A percentile compares a stretch with the other conserved stretches of the same genome.
Evolutionary conservation across 805 yeast genomes (phyloP).

Genomic region (Kockiozyma suomiensis): DNA sequence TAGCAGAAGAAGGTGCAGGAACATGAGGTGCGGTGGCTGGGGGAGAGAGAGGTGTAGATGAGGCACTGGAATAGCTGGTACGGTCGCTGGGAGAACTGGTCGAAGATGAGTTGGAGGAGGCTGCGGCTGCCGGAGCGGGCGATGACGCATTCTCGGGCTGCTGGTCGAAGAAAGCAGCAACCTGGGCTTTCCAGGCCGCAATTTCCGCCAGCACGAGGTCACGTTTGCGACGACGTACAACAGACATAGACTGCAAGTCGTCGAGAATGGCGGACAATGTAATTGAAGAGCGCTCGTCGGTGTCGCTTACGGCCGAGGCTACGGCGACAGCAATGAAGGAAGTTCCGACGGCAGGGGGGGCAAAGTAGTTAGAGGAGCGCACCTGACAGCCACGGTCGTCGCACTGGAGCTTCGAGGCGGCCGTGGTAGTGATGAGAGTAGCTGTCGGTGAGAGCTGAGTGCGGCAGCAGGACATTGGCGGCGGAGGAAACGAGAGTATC

Average conservation of each 20-base stretch:
- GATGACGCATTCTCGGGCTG: neutral
- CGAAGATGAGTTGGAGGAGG: neutral
- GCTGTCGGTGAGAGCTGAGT: constrained; percentile 15
- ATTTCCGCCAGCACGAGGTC: constrained; percentile 21
- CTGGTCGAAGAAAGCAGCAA: constrained; percentile 7
- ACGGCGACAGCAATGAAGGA: constrained; percentile 10
- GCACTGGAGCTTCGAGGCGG: constrained; percentile 19
- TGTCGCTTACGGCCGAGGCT: neutral
- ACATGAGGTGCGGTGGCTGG: neutral
- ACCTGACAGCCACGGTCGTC: constrained; percentile 17
- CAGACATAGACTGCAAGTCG: constrained; percentile 2
- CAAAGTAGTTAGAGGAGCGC: constrained; percentile 4
- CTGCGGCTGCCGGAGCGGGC: neutral
- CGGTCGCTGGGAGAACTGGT: neutral
- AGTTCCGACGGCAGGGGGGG: constrained; percentile 17
- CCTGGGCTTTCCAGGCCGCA: constrained; percentile 16
- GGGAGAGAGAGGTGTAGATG: neutral
- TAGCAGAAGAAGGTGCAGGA: neutral
- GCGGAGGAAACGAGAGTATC: neutral
- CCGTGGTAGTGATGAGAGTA: constrained; percentile 18
- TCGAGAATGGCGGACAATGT: constrained; percentile 9
- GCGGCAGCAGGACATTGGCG: constrained; percentile 14
- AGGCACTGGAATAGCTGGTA: neutral
- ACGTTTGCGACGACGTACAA: constrained; percentile 13
- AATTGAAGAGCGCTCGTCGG: constrained; percentile 2